These are phyloP conservation scores for Starmerella vaccinii DNA, from an alignment of 805 yeast species.

Conservation along the genomic window DNA sequence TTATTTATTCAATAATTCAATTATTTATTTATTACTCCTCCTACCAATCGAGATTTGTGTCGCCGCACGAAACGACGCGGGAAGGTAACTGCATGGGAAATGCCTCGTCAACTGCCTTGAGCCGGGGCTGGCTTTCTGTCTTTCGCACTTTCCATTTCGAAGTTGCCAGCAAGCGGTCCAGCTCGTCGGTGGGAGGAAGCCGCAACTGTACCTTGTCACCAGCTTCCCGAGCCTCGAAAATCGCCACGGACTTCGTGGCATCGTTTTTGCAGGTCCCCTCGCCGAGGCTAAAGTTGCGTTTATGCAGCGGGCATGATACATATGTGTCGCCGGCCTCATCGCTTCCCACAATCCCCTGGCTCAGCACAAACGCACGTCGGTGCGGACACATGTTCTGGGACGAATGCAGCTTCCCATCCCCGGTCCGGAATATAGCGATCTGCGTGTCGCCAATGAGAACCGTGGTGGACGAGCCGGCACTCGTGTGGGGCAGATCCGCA, in stretches of 20 bases:
- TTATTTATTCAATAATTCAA: too few relatives aligned
- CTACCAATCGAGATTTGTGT: background rate
- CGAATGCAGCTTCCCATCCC: constrained; percentile 27
- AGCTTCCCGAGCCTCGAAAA: constrained; percentile 31
- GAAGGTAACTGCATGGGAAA: constrained; percentile 8
- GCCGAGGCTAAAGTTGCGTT: constrained; percentile 29
- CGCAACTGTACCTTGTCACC: constrained; percentile 28
- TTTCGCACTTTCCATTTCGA: constrained; percentile 30
- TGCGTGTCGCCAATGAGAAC: constrained; percentile 32
- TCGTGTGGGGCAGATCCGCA: constrained; percentile 27
- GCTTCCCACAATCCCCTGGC: constrained; percentile 31
- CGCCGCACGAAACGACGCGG: background rate
- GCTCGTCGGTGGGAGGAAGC: constrained; percentile 30
- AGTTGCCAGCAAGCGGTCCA: constrained; percentile 31
- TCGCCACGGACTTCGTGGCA: constrained; percentile 29
- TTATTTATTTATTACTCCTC: too few relatives aligned
- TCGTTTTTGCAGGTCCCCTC: constrained; percentile 33
- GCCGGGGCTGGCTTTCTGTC: constrained; percentile 2
- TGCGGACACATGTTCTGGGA: constrained; percentile 36
- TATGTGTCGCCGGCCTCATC: constrained; percentile 30
- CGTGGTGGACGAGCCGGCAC: constrained; percentile 32
- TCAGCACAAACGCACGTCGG: constrained; percentile 32
- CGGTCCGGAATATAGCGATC: constrained; percentile 30
- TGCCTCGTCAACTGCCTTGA: constrained; percentile 1
- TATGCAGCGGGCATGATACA: constrained; percentile 33